phyloP scores from a whole-genome alignment of 2,329 filamentous ascomycete genomes.

The Thielaviopsis ethacetica region DNA sequence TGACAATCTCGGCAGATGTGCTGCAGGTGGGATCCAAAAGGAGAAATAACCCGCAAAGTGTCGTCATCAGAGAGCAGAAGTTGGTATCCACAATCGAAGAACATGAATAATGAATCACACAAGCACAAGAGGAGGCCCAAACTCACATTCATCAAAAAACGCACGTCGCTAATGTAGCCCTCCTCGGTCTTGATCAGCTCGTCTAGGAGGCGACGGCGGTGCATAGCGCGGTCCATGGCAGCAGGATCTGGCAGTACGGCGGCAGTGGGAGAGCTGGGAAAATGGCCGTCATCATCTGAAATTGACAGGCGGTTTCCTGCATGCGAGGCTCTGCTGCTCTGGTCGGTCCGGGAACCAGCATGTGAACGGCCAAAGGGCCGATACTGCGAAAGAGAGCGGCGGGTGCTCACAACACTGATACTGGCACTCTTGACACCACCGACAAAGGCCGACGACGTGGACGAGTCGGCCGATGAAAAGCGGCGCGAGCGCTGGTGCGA shows the following conservation, averaged over 20 bases:
- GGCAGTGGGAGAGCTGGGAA: constrained; percentile 20
- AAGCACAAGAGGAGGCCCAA: not conserved
- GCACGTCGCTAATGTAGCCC: constrained; percentile 73
- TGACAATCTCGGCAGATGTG: not conserved
- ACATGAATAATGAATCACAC: not conserved
- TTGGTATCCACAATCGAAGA: not conserved
- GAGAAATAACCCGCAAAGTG: not conserved
- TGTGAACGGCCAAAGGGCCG: not conserved
- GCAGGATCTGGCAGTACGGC: constrained; percentile 37
- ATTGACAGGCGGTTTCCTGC: constrained; percentile 29
- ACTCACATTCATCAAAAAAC: constrained; percentile 69
- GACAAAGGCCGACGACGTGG: constrained; percentile 64
- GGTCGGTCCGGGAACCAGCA: constrained; percentile 38
- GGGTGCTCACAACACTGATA: constrained; percentile 56
- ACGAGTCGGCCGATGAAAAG: constrained; percentile 34
- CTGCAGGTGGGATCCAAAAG: not conserved
- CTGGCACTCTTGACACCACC: constrained; percentile 69
- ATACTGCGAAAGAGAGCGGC: constrained; percentile 29
- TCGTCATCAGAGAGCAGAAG: constrained; percentile 11
- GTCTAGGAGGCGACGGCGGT: constrained; percentile 64
- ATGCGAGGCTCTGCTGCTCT: constrained; percentile 46
- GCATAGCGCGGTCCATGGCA: constrained; percentile 53
- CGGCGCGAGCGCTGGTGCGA: constrained; percentile 8
- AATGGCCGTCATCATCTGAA: constrained; percentile 42
- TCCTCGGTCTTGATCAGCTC: constrained; percentile 79